Evolutionary conservation across 352 stramenopile genomes (phyloP).

Genomic region (Saprolegnia parasitica): DNA sequence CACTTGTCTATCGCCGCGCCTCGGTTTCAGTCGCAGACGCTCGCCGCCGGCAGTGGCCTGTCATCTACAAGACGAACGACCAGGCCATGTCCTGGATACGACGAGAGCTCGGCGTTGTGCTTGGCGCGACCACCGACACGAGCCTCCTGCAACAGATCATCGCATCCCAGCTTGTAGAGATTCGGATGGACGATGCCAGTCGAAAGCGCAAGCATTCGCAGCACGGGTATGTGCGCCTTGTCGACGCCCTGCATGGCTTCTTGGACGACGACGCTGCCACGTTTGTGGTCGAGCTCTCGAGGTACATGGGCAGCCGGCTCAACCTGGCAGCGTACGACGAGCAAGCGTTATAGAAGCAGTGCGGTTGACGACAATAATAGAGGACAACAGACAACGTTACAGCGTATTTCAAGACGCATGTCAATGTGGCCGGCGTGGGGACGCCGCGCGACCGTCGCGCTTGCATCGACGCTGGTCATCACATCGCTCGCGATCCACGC

Average conservation of each 20-base stretch:
- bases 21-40: background rate
- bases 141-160: slow-evolving; percentile 5
- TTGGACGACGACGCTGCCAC: slow-evolving; percentile 50
- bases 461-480: background rate
- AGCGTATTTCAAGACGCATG: background rate
- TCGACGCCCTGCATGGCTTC: slow-evolving; percentile 52
- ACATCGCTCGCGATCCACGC: background rate
- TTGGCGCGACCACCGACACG: slow-evolving; percentile 6
- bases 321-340: slow-evolving; percentile 67
- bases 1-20: background rate
- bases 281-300: slow-evolving; percentile 62
- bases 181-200: background rate
- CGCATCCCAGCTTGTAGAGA: background rate
- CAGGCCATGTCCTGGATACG: slow-evolving; percentile 9
- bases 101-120: slow-evolving; percentile 8
- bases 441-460: background rate
- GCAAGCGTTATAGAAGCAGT: background rate
- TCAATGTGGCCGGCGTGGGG: background rate
- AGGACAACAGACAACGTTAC: background rate
- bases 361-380: background rate
- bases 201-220: background rate
- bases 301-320: slow-evolving; percentile 57
- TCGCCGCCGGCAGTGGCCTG: background rate
- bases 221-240: slow-evolving; percentile 43
- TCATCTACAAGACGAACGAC: slow-evolving; percentile 19